Percentiles rank a stretch among this genome's conserved stretches.
Evolutionary conservation across 306 rosid genomes (phyloP).

Genomic region (Myrica gale): DNA sequence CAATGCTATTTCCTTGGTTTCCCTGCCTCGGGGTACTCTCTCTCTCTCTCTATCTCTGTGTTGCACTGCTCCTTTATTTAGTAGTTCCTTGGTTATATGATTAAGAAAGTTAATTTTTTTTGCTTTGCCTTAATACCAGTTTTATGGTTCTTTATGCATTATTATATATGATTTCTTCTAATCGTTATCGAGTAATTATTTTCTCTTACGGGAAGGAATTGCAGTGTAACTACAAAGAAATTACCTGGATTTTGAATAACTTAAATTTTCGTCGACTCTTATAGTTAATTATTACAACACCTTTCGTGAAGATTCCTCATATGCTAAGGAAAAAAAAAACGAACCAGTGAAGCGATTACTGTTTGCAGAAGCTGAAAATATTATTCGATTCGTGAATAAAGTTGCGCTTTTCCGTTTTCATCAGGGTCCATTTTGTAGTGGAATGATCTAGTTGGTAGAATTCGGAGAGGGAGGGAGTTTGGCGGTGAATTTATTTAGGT

Average conservation of each 20-base stretch:
- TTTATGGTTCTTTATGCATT: no score
- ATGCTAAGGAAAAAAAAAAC: background rate
- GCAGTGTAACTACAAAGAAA: background rate
- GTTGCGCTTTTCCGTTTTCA: background rate
- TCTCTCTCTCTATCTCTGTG: conserved; percentile 1
- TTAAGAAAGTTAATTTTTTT: background rate
- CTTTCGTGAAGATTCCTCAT: background rate
- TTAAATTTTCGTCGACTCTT: background rate
- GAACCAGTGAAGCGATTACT: background rate
- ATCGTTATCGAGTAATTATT: background rate
- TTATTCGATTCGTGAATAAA: background rate
- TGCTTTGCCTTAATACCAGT: background rate
- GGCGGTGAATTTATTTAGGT: background rate
- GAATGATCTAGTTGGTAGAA: background rate
- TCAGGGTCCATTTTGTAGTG: background rate
- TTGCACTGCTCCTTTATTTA: background rate
- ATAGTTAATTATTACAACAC: background rate
- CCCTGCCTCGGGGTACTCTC: conserved; percentile 19
- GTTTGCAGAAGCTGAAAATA: background rate
- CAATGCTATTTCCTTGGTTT: conserved; percentile 16
- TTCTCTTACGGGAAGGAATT: background rate
- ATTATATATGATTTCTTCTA: background rate
- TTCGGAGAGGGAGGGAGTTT: background rate
- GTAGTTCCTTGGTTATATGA: background rate
- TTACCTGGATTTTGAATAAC: background rate